Conservation (phyloP, 2,329 filamentous ascomycete genomes). For the Biscogniauxia sp. region DNA sequence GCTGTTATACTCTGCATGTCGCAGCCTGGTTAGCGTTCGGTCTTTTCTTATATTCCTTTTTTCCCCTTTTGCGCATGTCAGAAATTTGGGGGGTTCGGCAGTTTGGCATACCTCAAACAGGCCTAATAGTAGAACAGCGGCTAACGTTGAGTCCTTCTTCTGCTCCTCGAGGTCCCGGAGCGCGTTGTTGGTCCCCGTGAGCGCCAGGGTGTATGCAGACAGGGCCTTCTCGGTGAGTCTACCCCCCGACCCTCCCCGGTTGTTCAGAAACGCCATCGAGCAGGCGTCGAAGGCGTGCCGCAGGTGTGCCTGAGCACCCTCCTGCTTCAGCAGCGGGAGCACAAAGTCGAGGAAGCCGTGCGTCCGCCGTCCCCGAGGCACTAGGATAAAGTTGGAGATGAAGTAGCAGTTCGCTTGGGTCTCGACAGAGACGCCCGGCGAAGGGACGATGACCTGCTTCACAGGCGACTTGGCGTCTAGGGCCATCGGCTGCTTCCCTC, state of each 20-base stretch:
- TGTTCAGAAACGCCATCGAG: conserved; percentile 55
- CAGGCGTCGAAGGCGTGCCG: conserved; percentile 59
- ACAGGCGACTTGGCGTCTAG: conserved; percentile 19
- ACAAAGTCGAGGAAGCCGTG: conserved; percentile 60
- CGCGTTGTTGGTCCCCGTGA: conserved; percentile 51
- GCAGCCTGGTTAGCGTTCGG: background rate
- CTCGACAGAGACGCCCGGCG: conserved; percentile 48
- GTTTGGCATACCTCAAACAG: conserved; percentile 52
- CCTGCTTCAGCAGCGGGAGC: conserved; percentile 50
- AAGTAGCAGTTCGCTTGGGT: conserved; percentile 59
- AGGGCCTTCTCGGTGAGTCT: conserved; percentile 42
- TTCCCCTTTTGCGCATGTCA: no score
- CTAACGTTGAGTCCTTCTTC: conserved; percentile 56
- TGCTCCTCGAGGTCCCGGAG: conserved; percentile 49
- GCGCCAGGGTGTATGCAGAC: conserved; percentile 53
- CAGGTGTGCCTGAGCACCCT: conserved; percentile 46
- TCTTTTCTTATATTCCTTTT: conserved; percentile 1
- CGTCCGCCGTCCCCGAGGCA: conserved; percentile 48
- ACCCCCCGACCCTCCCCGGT: conserved; percentile 40
- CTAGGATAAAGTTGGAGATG: conserved; percentile 57
- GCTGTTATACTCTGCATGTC: conserved; percentile 47
- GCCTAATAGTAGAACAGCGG: conserved; percentile 57
- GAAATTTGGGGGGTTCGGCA: background rate
- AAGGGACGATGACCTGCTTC: conserved; percentile 31
- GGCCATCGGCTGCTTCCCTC: conserved; percentile 20